Percentiles rank a stretch among this genome's conserved stretches.
These are phyloP conservation scores for Sisymbrium irio DNA, from an alignment of 345 rosid species.

Conservation along the genomic window DNA sequence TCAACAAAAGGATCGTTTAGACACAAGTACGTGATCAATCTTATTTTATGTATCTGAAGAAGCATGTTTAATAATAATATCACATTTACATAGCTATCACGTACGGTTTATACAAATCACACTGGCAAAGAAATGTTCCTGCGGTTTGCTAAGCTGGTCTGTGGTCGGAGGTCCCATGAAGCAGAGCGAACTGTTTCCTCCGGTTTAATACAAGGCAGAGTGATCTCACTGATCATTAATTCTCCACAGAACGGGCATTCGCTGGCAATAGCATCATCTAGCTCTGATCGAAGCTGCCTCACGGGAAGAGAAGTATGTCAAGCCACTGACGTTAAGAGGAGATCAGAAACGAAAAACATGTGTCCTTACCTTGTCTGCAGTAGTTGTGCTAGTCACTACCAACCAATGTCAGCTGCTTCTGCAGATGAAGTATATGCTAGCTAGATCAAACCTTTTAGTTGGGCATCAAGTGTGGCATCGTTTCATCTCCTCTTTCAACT, in stretches of 20 bases:
- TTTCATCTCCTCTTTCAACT: slow-evolving; percentile 94
- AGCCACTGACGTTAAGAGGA: neutral
- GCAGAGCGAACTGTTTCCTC: slow-evolving; percentile 64
- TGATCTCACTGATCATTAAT: slow-evolving; percentile 81
- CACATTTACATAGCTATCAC: slow-evolving; percentile 16
- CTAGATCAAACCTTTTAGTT: slow-evolving; percentile 92
- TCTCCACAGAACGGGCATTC: slow-evolving; percentile 98
- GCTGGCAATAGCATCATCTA: slow-evolving; percentile 91
- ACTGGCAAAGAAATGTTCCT: slow-evolving; percentile 56
- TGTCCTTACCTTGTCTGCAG: slow-evolving; percentile 66
- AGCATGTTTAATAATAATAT: slow-evolving; percentile 18
- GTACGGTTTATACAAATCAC: slow-evolving; percentile 3
- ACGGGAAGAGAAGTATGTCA: slow-evolving; percentile 9
- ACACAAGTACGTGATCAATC: slow-evolving; percentile 3
- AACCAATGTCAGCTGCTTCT: slow-evolving; percentile 82
- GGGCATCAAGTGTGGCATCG: slow-evolving; percentile 97
- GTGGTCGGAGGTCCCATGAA: slow-evolving; percentile 87
- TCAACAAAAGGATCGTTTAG: neutral
- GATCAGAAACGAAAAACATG: neutral
- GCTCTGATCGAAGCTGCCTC: slow-evolving; percentile 78
- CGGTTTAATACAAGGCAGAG: slow-evolving; percentile 60
- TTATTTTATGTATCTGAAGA: slow-evolving; percentile 22
- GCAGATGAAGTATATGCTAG: slow-evolving; percentile 73
- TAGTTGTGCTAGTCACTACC: slow-evolving; percentile 67
- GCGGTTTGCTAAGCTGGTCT: slow-evolving; percentile 49